A percentile compares a stretch with the other conserved stretches of the same genome.
These are phyloP conservation scores for Trametes coccinea DNA, from an alignment of 768 basidiomycete species.

Conservation along the genomic window DNA sequence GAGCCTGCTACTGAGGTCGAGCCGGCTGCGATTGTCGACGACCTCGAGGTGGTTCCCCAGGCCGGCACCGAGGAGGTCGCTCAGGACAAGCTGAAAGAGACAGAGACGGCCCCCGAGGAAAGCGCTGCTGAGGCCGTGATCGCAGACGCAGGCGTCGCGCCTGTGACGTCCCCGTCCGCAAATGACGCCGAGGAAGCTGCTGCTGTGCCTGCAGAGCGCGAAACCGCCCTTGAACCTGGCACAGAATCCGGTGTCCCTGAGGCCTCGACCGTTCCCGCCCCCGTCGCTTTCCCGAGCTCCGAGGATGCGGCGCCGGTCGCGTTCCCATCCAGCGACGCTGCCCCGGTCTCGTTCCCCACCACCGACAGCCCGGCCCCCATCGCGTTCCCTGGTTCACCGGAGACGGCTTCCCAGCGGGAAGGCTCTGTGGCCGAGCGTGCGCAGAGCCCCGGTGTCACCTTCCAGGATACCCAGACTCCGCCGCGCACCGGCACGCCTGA, in stretches of 20 bases:
- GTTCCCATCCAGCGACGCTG: constrained; percentile 29
- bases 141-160: constrained; percentile 10
- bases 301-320: constrained; percentile 30
- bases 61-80: constrained; percentile 28
- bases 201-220: constrained; percentile 13
- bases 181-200: constrained; percentile 15
- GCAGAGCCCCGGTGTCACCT: constrained; percentile 57
- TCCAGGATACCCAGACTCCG: constrained; percentile 60
- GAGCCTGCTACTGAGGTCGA: constrained; percentile 23
- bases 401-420: constrained; percentile 34
- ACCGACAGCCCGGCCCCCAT: constrained; percentile 31
- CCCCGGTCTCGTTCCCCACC: constrained; percentile 38
- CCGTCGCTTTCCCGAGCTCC: constrained; percentile 35
- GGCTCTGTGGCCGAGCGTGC: constrained; percentile 31
- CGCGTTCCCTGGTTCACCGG: constrained; percentile 36
- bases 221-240: constrained; percentile 15
- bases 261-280: constrained; percentile 20
- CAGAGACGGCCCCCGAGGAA: constrained; percentile 25
- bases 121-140: background rate
- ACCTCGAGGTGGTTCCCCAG: constrained; percentile 7
- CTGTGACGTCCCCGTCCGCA: constrained; percentile 23
- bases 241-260: constrained; percentile 13
- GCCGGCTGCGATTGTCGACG: constrained; percentile 13
- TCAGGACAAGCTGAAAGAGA: constrained; percentile 26
- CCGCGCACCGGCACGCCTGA: constrained; percentile 73